These are phyloP conservation scores for Angomonas deanei DNA, from an alignment of 208 protist genomes.

Conservation along the genomic window DNA sequence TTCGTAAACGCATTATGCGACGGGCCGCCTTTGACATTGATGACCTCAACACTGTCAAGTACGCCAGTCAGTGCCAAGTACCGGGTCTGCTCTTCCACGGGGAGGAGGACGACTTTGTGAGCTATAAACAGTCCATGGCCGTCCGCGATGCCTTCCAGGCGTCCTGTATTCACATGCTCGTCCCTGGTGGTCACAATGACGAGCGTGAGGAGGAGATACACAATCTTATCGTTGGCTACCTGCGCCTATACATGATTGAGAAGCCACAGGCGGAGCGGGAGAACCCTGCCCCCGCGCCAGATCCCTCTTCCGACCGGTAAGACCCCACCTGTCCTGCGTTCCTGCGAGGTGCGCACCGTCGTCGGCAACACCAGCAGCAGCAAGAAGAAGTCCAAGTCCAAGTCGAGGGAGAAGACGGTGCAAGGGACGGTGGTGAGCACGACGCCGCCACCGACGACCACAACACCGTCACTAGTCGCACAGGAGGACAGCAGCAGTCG, in stretches of 20 bases:
- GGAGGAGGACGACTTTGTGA: slow-evolving; percentile 89
- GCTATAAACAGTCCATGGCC: slow-evolving; percentile 62
- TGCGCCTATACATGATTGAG: slow-evolving; percentile 72
- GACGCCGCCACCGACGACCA: too few species aligned
- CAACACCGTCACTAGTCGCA: too few species aligned
- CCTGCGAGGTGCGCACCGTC: neutral
- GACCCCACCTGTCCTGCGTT: neutral
- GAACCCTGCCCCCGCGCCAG: neutral
- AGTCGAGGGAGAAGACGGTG: neutral
- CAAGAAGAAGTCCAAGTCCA: neutral
- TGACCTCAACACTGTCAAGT: slow-evolving; percentile 81
- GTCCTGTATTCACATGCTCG: slow-evolving; percentile 60
- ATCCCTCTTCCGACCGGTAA: neutral
- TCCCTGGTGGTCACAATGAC: slow-evolving; percentile 91
- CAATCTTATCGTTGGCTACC: slow-evolving; percentile 77
- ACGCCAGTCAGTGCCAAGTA: slow-evolving; percentile 71
- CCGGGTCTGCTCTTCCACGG: slow-evolving; percentile 91
- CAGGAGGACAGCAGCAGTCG: too few species aligned
- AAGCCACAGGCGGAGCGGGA: slow-evolving; percentile 34
- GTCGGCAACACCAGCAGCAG: neutral
- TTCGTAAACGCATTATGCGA: slow-evolving; percentile 82
- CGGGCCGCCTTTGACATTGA: slow-evolving; percentile 93
- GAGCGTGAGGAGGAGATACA: slow-evolving; percentile 72
- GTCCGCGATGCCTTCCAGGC: slow-evolving; percentile 55
- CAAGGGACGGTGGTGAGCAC: neutral